A percentile compares a stretch with the other conserved stretches of the same genome.
These are phyloP conservation scores for Leptodontidium sp. DNA, from an alignment of 2,329 filamentous ascomycete species.

Conservation along the genomic window DNA sequence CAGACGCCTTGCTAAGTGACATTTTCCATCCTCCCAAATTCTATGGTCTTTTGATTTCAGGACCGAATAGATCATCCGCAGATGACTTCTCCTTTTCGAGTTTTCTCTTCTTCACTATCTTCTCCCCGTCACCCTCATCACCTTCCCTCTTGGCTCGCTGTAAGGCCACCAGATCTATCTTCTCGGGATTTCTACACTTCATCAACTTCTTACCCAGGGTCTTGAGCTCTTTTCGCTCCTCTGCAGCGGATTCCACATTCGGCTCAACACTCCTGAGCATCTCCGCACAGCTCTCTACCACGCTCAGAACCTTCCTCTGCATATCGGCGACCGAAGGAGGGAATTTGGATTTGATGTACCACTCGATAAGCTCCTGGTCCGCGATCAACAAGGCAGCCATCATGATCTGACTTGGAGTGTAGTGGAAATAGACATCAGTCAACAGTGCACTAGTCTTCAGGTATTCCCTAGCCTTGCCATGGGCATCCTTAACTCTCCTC, in stretches of 20 bases:
- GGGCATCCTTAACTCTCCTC: constrained; percentile 65
- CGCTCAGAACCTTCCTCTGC: constrained; percentile 58
- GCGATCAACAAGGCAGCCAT: constrained; percentile 80
- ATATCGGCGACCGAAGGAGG: constrained; percentile 41
- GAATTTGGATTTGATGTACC: constrained; percentile 45
- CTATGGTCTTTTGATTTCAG: constrained; percentile 36
- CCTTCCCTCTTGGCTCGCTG: constrained; percentile 64
- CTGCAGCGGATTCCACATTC: constrained; percentile 28
- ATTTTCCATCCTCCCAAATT: constrained; percentile 7
- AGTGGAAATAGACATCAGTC: constrained; percentile 97
- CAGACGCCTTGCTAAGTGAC: constrained; percentile 41
- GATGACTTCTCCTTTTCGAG: constrained; percentile 51
- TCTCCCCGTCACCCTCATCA: constrained; percentile 43
- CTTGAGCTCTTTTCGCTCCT: constrained; percentile 58
- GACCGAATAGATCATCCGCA: constrained; percentile 48
- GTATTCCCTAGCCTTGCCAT: constrained; percentile 75
- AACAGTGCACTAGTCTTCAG: constrained; percentile 83
- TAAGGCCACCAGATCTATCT: constrained; percentile 74
- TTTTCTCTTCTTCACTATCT: constrained; percentile 51
- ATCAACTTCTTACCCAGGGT: constrained; percentile 74
- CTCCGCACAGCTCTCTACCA: constrained; percentile 59
- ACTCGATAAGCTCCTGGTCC: constrained; percentile 65
- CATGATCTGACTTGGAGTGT: constrained; percentile 93
- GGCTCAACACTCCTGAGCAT: constrained; percentile 64
- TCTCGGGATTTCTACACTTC: constrained; percentile 77